These are phyloP conservation scores for Sarocladium strictum DNA, from an alignment of 2,329 filamentous ascomycete genomes.

Conservation along the genomic window DNA sequence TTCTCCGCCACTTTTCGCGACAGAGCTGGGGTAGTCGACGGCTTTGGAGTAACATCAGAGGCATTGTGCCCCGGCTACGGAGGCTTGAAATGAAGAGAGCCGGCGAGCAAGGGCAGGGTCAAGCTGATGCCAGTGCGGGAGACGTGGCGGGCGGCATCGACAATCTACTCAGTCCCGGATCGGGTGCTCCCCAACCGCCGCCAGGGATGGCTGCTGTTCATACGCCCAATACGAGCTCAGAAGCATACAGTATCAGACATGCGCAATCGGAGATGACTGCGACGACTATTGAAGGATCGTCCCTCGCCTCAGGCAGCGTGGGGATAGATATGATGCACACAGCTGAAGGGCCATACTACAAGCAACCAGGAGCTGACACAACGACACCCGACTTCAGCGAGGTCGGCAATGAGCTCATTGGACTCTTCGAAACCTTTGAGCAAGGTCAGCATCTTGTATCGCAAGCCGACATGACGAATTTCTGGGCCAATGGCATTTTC, in stretches of 20 bases:
- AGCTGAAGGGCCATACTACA: not conserved
- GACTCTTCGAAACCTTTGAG: conserved; percentile 28
- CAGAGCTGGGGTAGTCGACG: conserved; percentile 26
- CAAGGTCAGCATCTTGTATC: conserved; percentile 20
- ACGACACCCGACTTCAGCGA: conserved; percentile 26
- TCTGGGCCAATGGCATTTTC: not conserved
- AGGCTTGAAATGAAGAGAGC: conserved; percentile 18
- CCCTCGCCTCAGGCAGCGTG: too few relatives aligned
- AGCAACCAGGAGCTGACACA: not conserved
- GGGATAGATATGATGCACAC: too few relatives aligned
- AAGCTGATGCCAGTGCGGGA: not conserved
- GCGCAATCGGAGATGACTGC: too few relatives aligned
- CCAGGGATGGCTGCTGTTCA: too few relatives aligned
- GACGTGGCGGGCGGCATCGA: too few relatives aligned
- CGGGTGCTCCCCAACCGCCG: too few relatives aligned
- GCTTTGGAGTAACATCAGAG: conserved; percentile 29
- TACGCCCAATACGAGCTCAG: too few relatives aligned
- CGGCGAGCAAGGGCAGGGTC: conserved; percentile 3
- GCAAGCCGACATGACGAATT: not conserved
- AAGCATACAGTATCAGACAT: too few relatives aligned
- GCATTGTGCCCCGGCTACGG: conserved; percentile 24
- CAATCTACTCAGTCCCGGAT: too few relatives aligned
- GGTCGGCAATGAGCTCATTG: conserved; percentile 29
- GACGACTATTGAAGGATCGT: too few relatives aligned
- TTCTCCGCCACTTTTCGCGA: conserved; percentile 26